Conservation (phyloP, 78 protist genomes). For the Blattamonas nauphoetae region DNA sequence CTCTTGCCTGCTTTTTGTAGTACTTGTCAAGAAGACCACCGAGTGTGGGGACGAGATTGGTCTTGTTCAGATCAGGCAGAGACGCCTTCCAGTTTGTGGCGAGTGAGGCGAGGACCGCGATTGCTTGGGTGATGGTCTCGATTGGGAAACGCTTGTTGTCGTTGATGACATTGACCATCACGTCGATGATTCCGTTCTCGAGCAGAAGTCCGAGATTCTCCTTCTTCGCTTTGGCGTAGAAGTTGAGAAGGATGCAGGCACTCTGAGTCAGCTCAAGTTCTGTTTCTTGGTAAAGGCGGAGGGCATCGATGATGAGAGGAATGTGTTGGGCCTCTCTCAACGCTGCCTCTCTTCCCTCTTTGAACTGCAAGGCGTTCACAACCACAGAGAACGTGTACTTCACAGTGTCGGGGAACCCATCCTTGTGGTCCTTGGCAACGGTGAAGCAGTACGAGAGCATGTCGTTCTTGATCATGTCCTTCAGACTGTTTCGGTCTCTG, state of each 20-base stretch:
- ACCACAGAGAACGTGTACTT: not conserved
- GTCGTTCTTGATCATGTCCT: not conserved
- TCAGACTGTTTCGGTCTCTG: not conserved
- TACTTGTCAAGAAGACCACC: not conserved
- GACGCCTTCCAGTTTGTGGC: not conserved
- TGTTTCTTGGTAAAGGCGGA: not conserved
- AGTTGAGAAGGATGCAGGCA: not conserved
- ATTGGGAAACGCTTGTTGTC: not conserved
- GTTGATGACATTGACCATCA: not conserved
- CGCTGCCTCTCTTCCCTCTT: not conserved
- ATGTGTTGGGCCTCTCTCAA: not conserved
- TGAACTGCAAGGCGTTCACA: not conserved
- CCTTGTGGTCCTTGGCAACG: not conserved
- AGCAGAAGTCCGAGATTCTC: not conserved
- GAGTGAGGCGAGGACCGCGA: not conserved
- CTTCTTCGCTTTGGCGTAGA: not conserved
- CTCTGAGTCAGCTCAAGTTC: not conserved
- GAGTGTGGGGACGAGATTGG: not conserved
- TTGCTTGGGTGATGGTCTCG: not conserved
- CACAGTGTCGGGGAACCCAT: not conserved
- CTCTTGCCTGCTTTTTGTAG: not conserved
- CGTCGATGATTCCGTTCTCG: not conserved
- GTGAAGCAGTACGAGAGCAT: not conserved
- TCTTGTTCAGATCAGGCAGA: not conserved
- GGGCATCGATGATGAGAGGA: not conserved